phyloP scores from a whole-genome alignment of 352 stramenopile genomes.

The Phytophthora cryptogea region DNA sequence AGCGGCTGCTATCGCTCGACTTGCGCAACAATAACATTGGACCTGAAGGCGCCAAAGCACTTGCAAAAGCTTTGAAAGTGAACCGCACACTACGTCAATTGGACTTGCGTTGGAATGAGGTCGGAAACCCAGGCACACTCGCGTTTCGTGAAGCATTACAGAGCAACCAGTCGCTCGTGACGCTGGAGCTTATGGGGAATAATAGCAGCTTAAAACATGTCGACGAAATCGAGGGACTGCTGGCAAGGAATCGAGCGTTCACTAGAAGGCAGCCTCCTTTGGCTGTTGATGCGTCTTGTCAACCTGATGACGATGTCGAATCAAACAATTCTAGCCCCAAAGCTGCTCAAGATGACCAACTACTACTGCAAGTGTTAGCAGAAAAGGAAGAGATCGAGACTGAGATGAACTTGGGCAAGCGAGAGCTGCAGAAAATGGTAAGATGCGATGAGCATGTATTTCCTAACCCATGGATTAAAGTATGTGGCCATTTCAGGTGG shows the following conservation, averaged over 20 bases:
- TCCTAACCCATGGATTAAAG: background rate
- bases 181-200: conserved; percentile 75
- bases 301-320: conserved; percentile 24
- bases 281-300: conserved; percentile 31
- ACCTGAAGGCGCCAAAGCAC: conserved; percentile 63
- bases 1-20: conserved; percentile 65
- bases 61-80: conserved; percentile 55
- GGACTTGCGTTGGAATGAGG: conserved; percentile 84
- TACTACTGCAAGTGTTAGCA: conserved; percentile 66
- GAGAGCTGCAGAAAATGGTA: conserved; percentile 58
- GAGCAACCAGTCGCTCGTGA: conserved; percentile 63
- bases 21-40: conserved; percentile 88
- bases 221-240: conserved; percentile 63
- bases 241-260: conserved; percentile 65
- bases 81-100: conserved; percentile 76
- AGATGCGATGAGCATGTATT: background rate
- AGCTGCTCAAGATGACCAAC: conserved; percentile 38
- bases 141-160: conserved; percentile 78
- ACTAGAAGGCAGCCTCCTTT: conserved; percentile 16
- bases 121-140: conserved; percentile 72
- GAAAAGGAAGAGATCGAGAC: conserved; percentile 72
- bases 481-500: conserved; percentile 32
- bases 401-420: conserved; percentile 41
- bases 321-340: conserved; percentile 22
- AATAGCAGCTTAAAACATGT: conserved; percentile 75